Base-by-base conservation (phyloP, 1,139 yeast genomes). In the Pneumocystis carinii region DNA sequence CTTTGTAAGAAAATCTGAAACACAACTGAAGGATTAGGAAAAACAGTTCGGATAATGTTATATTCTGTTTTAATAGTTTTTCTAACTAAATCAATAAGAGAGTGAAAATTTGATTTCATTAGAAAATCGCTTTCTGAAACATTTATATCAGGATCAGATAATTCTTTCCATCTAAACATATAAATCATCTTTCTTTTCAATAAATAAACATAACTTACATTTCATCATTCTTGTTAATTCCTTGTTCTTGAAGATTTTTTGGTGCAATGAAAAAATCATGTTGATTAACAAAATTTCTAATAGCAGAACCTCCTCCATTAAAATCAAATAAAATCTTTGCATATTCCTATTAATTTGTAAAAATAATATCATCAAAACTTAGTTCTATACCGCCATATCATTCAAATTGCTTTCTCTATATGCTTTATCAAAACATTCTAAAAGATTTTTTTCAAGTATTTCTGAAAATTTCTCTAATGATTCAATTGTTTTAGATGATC, bases 251-350 rank as follows among this genome's bases (percentile, higher is more conserved):
- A 55, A 77, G 70, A 59, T 77, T 77, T 56, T 80, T 81, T 62
- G 78, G 79, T 64, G 82, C 81, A 63, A 81, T 75, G 71, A 87
- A 85, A 66, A 86, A 82, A 65, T 84, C 87, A 72, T 87, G 90
- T 71, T 87, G 90, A 71, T 84, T 85, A 59, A 90, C 89, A 74
- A 88, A 90, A 62, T 87, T 82, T 71, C 86, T 90, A 15, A 89
- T 86, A 14, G 90, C 94, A 66, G 85, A 84, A 3, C 83, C 79
- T 10, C 97, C 97, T 15, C 90, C 94, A 70, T 92, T 90, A 75
- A 85, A 90, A 66, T 84, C 88, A 63, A 84, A 81, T 63, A 90
- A 76, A n/a, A 90, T 82, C 62, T 82, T 82, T 0, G 97, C 90
- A 53, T 88, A 83, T 10, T 64, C 60, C 64, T 64, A 59, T 14